Percentiles rank a stretch among this genome's conserved stretches.
Evolutionary conservation across 2,329 filamentous ascomycete genomes (phyloP).

Genomic region (Scedosporium aurantiacum): DNA sequence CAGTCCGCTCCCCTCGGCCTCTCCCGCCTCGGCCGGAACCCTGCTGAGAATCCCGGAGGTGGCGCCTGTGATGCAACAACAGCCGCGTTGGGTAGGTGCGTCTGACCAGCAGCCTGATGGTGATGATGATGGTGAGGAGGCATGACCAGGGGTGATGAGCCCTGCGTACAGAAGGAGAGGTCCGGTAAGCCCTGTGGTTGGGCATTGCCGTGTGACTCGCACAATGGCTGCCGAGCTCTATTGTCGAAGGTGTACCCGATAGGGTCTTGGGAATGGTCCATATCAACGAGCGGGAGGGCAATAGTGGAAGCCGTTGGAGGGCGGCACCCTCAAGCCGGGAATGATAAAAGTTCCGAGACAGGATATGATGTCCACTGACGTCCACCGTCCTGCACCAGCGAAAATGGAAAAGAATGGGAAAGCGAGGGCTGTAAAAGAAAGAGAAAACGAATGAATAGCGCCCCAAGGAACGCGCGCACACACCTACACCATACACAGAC

Average conservation of each 20-base stretch:
- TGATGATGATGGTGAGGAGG: conserved; percentile 24
- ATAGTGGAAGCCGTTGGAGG: neutral
- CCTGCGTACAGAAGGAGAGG: conserved; percentile 33
- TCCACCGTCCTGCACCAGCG: no score
- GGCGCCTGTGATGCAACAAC: conserved; percentile 29
- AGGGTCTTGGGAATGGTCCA: neutral
- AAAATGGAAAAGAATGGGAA: no score
- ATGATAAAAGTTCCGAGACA: neutral
- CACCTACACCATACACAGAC: no score
- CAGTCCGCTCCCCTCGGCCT: neutral
- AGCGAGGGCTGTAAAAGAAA: no score
- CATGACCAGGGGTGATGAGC: conserved; percentile 30
- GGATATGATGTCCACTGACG: neutral
- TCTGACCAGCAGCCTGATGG: neutral
- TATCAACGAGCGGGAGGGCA: neutral
- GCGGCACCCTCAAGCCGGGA: neutral
- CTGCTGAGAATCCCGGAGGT: neutral
- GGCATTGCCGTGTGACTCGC: conserved; percentile 41
- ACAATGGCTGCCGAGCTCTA: conserved; percentile 31
- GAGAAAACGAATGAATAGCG: no score
- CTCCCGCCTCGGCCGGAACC: neutral
- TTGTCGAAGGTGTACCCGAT: neutral
- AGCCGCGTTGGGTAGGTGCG: conserved; percentile 23
- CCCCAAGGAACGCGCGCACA: no score
- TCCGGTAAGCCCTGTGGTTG: conserved; percentile 25